phyloP scores from a whole-genome alignment of 2,329 filamentous ascomycete genomes.

The Dothiorella sarmentorum region DNA sequence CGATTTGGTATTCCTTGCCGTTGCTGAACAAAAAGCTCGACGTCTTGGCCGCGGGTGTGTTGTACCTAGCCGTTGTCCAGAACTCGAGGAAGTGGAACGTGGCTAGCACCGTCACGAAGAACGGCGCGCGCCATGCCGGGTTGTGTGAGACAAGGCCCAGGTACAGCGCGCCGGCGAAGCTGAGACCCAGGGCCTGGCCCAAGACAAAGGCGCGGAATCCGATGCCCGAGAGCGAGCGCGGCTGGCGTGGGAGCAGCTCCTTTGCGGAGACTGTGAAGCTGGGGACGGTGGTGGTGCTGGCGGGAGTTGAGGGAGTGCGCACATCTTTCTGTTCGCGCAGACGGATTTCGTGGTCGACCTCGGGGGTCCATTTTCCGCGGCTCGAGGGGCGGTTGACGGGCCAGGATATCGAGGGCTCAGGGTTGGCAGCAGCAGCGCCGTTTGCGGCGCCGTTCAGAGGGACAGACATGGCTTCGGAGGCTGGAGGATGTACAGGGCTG shows the following conservation, averaged over 20 bases:
- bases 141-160: slow-evolving; percentile 31
- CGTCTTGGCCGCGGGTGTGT: slow-evolving; percentile 68
- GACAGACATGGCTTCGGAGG: background rate
- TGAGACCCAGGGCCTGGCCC: slow-evolving; percentile 36
- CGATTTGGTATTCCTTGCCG: slow-evolving; percentile 77
- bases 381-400: slow-evolving; percentile 28
- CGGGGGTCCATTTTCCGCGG: slow-evolving; percentile 27
- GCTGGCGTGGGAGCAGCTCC: slow-evolving; percentile 41
- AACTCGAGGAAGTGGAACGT: slow-evolving; percentile 96
- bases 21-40: slow-evolving; percentile 83
- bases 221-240: slow-evolving; percentile 47
- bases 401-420: slow-evolving; percentile 27
- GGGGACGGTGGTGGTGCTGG: background rate
- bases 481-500: background rate
- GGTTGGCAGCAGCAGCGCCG: background rate
- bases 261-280: slow-evolving; percentile 8
- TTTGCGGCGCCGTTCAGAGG: background rate
- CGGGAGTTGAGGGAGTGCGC: slow-evolving; percentile 19
- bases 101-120: slow-evolving; percentile 66
- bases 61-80: slow-evolving; percentile 81
- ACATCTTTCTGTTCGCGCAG: slow-evolving; percentile 23
- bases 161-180: slow-evolving; percentile 30
- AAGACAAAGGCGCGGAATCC: slow-evolving; percentile 45
- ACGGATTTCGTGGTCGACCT: slow-evolving; percentile 29
- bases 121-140: slow-evolving; percentile 56